Evolutionary conservation across 192 early-diverging fungal species (phyloP).

Genomic region (Backusella parvicylindrica): DNA sequence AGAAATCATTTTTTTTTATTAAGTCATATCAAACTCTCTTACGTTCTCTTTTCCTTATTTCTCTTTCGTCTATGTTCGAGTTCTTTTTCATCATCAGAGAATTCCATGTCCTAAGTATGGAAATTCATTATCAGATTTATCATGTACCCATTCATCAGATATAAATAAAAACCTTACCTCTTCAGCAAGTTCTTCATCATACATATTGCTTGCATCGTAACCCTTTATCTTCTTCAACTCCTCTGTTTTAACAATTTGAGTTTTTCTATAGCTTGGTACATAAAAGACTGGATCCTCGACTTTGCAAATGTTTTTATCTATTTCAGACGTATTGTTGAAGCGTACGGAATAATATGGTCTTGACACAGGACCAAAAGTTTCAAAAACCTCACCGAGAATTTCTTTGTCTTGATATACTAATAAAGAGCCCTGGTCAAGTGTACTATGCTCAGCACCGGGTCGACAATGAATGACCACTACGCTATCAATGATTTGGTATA

Average conservation of each 20-base stretch:
- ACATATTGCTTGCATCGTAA: constrained; percentile 87
- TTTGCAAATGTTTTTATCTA: constrained; percentile 42
- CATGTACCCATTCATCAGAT: neutral
- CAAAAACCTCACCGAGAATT: constrained; percentile 73
- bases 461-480: constrained; percentile 65
- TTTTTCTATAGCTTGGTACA: constrained; percentile 50
- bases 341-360: constrained; percentile 82
- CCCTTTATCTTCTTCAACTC: constrained; percentile 70
- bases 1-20: neutral
- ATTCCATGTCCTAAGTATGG: constrained; percentile 68
- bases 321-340: constrained; percentile 61
- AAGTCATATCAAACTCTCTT: neutral
- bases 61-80: constrained; percentile 50
- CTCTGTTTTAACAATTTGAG: constrained; percentile 63
- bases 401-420: constrained; percentile 59
- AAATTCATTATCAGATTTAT: neutral
- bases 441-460: constrained; percentile 40
- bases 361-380: constrained; percentile 89
- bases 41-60: constrained; percentile 39
- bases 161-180: too few species aligned
- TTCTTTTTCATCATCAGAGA: constrained; percentile 95
- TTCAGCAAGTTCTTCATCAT: constrained; percentile 88
- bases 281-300: constrained; percentile 58
- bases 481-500: constrained; percentile 70
- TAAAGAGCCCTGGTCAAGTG: constrained; percentile 76